These are phyloP conservation scores for Flaveria linearis DNA, from an alignment of 129 eudicot species.

Conservation along the genomic window DNA sequence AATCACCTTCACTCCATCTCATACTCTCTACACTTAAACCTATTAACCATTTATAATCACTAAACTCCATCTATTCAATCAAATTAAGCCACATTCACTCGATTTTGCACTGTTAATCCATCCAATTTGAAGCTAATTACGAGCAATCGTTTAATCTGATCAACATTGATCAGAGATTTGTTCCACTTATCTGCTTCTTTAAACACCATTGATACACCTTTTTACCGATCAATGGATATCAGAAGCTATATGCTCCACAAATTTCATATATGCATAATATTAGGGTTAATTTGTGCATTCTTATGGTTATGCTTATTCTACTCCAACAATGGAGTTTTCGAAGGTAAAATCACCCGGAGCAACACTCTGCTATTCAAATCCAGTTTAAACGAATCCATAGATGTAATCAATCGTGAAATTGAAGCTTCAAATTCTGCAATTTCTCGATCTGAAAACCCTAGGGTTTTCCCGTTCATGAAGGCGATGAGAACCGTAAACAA, in stretches of 20 bases:
- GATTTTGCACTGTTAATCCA: background rate
- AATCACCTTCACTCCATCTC: background rate
- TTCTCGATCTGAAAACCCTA: background rate
- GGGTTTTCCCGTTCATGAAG: slow-evolving; percentile 48
- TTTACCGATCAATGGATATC: background rate
- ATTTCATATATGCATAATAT: slow-evolving; percentile 1
- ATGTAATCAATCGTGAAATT: background rate
- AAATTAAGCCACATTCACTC: background rate
- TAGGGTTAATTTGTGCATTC: slow-evolving; percentile 2
- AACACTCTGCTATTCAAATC: background rate
- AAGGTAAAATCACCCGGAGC: background rate
- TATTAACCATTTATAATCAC: too few species aligned
- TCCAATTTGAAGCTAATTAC: too few species aligned
- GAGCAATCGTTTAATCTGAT: background rate
- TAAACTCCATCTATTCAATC: background rate
- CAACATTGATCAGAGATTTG: background rate
- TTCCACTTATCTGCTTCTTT: too few species aligned
- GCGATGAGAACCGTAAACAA: slow-evolving; percentile 60
- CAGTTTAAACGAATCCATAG: background rate
- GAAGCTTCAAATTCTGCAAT: background rate
- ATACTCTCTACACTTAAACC: too few species aligned
- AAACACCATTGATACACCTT: too few species aligned
- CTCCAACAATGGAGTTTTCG: background rate
- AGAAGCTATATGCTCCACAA: background rate
- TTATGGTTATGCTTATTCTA: background rate